Conservation (phyloP, 352 stramenopile species). For the Globisporangium rhizosaccharum region DNA sequence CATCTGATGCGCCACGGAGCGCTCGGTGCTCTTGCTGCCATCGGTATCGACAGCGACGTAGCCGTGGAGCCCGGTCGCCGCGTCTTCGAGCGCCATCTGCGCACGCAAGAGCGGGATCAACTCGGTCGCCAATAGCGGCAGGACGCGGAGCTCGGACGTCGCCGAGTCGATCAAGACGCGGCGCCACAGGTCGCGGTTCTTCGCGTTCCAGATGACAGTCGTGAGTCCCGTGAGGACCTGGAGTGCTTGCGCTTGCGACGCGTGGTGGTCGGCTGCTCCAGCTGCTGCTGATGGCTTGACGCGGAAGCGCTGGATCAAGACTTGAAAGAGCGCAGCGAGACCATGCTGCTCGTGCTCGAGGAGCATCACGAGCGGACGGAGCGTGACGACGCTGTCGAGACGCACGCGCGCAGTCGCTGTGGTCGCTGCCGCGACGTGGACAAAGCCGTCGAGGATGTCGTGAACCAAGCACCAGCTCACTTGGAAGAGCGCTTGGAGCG, state of each 20-base stretch:
- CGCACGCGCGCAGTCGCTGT: conserved; percentile 24
- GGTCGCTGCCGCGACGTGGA: conserved; percentile 9
- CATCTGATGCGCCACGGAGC: conserved; percentile 44
- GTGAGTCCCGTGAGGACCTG: conserved; percentile 37
- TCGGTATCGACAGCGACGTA: conserved; percentile 17
- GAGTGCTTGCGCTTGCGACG: conserved; percentile 35
- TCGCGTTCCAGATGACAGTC: conserved; percentile 47
- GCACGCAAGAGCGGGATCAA: conserved; percentile 35
- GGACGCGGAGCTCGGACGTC: conserved; percentile 21
- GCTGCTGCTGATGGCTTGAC: conserved; percentile 4
- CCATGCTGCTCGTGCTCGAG: conserved; percentile 51
- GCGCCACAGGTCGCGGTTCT: conserved; percentile 44
- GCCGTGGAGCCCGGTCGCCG: conserved; percentile 21
- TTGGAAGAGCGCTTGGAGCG: conserved; percentile 34
- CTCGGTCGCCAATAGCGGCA: conserved; percentile 46
- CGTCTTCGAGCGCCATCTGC: conserved; percentile 37
- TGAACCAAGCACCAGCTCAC: conserved; percentile 65
- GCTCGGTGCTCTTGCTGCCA: conserved; percentile 5
- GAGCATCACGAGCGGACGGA: conserved; percentile 37
- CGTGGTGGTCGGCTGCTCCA: conserved; percentile 8
- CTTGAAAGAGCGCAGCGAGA: conserved; percentile 41
- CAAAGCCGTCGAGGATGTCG: conserved; percentile 48
- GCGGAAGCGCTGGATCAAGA: conserved; percentile 47
- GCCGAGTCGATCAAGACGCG: conserved; percentile 32
- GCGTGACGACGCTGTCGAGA: conserved; percentile 28